Conservation (phyloP, 306 rosid genomes). For the Ziziphus jujuba region DNA sequence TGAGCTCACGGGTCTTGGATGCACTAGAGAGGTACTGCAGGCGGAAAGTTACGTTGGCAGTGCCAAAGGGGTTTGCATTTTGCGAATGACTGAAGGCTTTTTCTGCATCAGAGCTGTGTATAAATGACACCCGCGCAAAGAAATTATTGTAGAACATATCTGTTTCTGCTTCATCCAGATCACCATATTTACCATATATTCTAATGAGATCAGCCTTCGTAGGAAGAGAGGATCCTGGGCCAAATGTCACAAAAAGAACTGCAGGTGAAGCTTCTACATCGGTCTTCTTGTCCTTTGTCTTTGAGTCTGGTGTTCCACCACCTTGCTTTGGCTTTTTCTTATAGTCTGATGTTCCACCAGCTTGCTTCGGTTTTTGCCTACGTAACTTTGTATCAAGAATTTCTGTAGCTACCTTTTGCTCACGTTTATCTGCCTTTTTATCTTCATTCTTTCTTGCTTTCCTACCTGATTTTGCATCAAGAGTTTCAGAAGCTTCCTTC, state of each 20-base stretch:
- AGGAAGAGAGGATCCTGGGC: conserved; percentile 59
- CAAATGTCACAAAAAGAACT: conserved; percentile 49
- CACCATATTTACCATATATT: conserved; percentile 55
- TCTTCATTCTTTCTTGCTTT: conserved; percentile 33
- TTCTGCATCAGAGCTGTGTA: conserved; percentile 47
- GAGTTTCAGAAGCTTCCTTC: conserved; percentile 23
- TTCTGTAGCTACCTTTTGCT: conserved; percentile 25
- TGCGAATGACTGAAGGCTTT: conserved; percentile 51
- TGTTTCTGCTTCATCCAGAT: conserved; percentile 58
- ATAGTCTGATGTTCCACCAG: background rate
- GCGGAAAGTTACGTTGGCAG: conserved; percentile 42
- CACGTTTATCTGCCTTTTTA: conserved; percentile 5
- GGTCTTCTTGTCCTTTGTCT: conserved; percentile 25
- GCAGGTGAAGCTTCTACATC: conserved; percentile 28
- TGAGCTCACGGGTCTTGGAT: conserved; percentile 43
- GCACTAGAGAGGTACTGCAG: conserved; percentile 34
- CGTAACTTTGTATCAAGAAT: conserved; percentile 2
- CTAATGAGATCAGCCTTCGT: conserved; percentile 58
- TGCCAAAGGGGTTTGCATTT: conserved; percentile 50
- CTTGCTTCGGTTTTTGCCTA: conserved; percentile 11
- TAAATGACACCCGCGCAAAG: conserved; percentile 66
- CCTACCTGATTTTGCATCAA: conserved; percentile 26
- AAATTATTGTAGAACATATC: conserved; percentile 43
- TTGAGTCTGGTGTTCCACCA: conserved; percentile 5
- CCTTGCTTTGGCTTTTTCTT: conserved; percentile 9